Conservation (phyloP, 129 eudicot species). For the Lactuca sativa region DNA sequence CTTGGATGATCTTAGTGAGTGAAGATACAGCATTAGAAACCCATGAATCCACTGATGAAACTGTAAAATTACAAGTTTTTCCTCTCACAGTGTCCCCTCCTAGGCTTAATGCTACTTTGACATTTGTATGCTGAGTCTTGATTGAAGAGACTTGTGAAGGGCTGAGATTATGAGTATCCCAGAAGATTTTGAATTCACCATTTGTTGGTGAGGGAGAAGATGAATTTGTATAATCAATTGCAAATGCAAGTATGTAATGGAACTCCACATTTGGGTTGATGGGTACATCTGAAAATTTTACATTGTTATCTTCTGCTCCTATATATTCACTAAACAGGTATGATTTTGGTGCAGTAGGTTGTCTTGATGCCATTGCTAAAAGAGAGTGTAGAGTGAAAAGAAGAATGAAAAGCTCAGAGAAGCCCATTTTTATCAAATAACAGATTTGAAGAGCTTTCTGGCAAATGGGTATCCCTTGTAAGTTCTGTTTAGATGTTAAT, state of each 20-base stretch:
- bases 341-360: conserved; percentile 37
- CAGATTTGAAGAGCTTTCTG: neutral
- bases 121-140: conserved; percentile 52
- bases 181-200: conserved; percentile 66
- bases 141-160: conserved; percentile 56
- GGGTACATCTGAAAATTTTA: conserved; percentile 68
- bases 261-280: conserved; percentile 56
- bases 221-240: conserved; percentile 66
- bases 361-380: conserved; percentile 25
- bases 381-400: conserved; percentile 44
- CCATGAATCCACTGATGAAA: conserved; percentile 58
- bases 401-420: conserved; percentile 28
- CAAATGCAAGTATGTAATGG: conserved; percentile 78
- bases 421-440: conserved; percentile 31
- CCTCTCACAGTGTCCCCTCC: conserved; percentile 76
- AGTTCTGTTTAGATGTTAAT: neutral
- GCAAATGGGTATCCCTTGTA: neutral
- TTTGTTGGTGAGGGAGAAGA: conserved; percentile 62
- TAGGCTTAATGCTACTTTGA: conserved; percentile 63
- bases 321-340: conserved; percentile 68
- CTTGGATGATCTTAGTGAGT: conserved; percentile 50
- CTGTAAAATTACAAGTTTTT: conserved; percentile 50
- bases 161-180: conserved; percentile 62
- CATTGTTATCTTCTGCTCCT: conserved; percentile 65
- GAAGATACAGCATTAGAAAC: conserved; percentile 70